Percentiles rank a stretch among this genome's conserved stretches.
Evolutionary conservation across 1,139 yeast species (phyloP).

Genomic region (Yamadazyma dushanensis): DNA sequence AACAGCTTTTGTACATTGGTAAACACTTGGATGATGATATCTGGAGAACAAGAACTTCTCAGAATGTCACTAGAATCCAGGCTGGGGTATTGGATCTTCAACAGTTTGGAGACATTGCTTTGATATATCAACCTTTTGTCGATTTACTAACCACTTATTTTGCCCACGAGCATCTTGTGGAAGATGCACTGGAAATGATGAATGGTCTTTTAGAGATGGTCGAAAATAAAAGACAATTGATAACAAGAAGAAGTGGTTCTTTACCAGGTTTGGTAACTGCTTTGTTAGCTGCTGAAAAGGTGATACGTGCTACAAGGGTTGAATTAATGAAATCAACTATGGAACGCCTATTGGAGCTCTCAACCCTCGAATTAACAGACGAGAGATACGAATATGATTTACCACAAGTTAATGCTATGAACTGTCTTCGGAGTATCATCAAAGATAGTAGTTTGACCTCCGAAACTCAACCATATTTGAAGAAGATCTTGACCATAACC

Average conservation of each 20-base stretch:
- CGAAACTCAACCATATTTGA: conserved; percentile 52
- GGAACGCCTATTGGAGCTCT: conserved; percentile 50
- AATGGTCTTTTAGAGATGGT: no score
- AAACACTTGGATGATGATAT: no score
- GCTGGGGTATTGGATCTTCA: no score
- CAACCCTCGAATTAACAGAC: conserved; percentile 20
- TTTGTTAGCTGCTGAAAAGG: conserved; percentile 57
- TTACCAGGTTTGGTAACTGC: conserved; percentile 79
- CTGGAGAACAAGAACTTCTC: no score
- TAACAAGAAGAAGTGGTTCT: conserved; percentile 91
- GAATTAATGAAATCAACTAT: conserved; percentile 51
- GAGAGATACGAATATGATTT: conserved; percentile 56
- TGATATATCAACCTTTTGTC: no score
- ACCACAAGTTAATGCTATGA: conserved; percentile 93
- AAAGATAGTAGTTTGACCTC: conserved; percentile 64
- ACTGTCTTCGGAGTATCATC: conserved; percentile 74
- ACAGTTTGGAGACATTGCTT: no score
- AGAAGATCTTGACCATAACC: conserved; percentile 59
- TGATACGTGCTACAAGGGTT: conserved; percentile 12
- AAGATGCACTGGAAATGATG: no score
- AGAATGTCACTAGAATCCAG: no score
- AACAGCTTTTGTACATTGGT: no score
- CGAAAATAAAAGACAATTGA: no score
- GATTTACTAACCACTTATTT: no score
- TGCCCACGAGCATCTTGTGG: no score